These are phyloP conservation scores for Globisporangium takayamanum DNA, from an alignment of 352 stramenopile genomes.

Conservation along the genomic window DNA sequence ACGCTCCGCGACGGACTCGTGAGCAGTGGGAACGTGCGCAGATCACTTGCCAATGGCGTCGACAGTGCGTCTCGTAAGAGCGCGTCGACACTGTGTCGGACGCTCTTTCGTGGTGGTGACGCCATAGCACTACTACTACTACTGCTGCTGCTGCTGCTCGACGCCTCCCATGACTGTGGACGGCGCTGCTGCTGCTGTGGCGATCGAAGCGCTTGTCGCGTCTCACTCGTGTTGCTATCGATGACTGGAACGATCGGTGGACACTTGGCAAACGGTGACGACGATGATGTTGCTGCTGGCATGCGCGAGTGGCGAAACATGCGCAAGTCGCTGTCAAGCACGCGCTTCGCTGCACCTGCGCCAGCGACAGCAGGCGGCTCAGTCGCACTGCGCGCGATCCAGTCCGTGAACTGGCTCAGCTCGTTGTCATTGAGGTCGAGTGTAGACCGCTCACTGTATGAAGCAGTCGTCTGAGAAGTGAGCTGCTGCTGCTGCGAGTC, in stretches of 20 bases:
- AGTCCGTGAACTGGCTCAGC: slow-evolving; percentile 30
- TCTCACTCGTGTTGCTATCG: neutral
- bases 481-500: neutral
- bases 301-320: slow-evolving; percentile 38
- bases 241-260: slow-evolving; percentile 8
- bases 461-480: neutral
- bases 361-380: slow-evolving; percentile 27
- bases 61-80: neutral
- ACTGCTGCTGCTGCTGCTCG: neutral
- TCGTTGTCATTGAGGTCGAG: slow-evolving; percentile 11
- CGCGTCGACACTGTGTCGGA: neutral
- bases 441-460: neutral
- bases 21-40: slow-evolving; percentile 30
- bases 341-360: slow-evolving; percentile 37
- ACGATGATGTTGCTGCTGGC: neutral
- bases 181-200: neutral
- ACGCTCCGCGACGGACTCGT: slow-evolving; percentile 9
- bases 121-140: neutral
- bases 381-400: slow-evolving; percentile 32
- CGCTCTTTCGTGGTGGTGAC: slow-evolving; percentile 7
- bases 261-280: neutral
- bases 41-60: neutral
- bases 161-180: slow-evolving; percentile 4
- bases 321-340: slow-evolving; percentile 30
- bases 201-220: neutral